Base-by-base conservation (phyloP, 2,329 filamentous ascomycete genomes). In the Sclerotinia spermophila region DNA sequence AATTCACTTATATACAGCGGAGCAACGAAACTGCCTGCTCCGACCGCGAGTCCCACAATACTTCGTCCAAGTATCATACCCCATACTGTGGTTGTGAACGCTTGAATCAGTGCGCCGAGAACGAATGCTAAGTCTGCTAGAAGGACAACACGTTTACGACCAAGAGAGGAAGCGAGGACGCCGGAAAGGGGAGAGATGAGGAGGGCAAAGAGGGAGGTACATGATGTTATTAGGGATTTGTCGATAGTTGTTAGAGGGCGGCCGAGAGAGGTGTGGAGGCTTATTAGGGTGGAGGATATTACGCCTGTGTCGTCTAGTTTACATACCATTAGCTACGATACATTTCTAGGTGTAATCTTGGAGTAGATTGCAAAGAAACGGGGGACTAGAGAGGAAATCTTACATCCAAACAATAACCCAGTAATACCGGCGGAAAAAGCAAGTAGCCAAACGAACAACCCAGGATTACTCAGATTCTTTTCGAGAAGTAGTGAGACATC, bases 1-100 rank as follows among this genome's bases (percentile, higher is more conserved):
- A 97, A 83, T 80, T 98, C 95, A 13, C 92, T 90, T 72, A 97
- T 95, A 81, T 97, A 97, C 75, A 97, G 81, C 60, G 94, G 94
- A 42, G 93, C 90, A 5, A 96, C 92, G 76, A 96, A 92, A 78
- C 90, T 93, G 13, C 91, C 92, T 3, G 89, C 89, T 24, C 92
- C 92, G 0, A 95, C 90, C 0, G 88, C 92, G 0, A 89, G 83
- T 40, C 92, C 92, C 3, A 95, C 90, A 1, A 94, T 82, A 42
- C 87, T 85, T 6, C 92, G 83, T 0, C 92, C 92, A 0, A 83
- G 74, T 0, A 93, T 87, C 90, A 95, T 93, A 17, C 79, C 78
- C 19, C 81, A 75, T 1, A 95, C 90, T 0, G 84, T 86, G 3
- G 76, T 79, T 71, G 87, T 86, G 60, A 81, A 76, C 0, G 90